Percentiles rank a stretch among this genome's conserved stretches.
These are phyloP conservation scores for Scalesia atractyloides DNA, from an alignment of 129 eudicot genomes.

Conservation along the genomic window DNA sequence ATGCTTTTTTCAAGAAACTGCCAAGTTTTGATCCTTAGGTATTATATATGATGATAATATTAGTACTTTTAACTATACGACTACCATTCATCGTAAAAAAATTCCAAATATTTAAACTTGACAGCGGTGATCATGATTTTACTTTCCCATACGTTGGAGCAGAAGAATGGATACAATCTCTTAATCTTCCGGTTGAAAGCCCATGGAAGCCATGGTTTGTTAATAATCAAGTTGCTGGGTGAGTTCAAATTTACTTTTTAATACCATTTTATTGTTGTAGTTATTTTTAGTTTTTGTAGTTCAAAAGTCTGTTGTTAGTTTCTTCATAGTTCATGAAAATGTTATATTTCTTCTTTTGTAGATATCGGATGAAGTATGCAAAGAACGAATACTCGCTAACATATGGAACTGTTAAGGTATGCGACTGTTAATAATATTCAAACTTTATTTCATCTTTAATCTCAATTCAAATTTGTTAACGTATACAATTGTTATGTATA, in stretches of 20 bases:
- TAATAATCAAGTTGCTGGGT: constrained; percentile 34
- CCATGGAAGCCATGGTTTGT: constrained; percentile 36
- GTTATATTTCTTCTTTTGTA: neutral
- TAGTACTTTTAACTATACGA: too few relatives aligned
- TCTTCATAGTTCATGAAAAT: neutral
- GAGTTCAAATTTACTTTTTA: neutral
- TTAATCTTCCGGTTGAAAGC: constrained; percentile 29
- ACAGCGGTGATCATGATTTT: constrained; percentile 49
- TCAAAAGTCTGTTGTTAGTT: neutral
- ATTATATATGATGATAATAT: constrained; percentile 2
- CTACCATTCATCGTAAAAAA: too few relatives aligned
- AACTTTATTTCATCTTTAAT: neutral
- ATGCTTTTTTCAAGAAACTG: constrained; percentile 25
- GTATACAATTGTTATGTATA: neutral
- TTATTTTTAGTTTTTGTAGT: neutral
- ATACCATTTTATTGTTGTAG: neutral
- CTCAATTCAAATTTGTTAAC: neutral
- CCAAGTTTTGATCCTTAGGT: constrained; percentile 23
- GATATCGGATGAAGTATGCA: constrained; percentile 24
- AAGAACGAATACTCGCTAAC: constrained; percentile 26
- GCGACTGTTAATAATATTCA: neutral
- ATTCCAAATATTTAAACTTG: neutral
- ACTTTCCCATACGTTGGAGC: constrained; percentile 38
- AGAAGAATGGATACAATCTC: constrained; percentile 32
- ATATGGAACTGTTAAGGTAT: constrained; percentile 35